A percentile compares a stretch with the other conserved stretches of the same genome.
Conservation (phyloP, 257 asterid genomes). For the Lavandula angustifolia region DNA sequence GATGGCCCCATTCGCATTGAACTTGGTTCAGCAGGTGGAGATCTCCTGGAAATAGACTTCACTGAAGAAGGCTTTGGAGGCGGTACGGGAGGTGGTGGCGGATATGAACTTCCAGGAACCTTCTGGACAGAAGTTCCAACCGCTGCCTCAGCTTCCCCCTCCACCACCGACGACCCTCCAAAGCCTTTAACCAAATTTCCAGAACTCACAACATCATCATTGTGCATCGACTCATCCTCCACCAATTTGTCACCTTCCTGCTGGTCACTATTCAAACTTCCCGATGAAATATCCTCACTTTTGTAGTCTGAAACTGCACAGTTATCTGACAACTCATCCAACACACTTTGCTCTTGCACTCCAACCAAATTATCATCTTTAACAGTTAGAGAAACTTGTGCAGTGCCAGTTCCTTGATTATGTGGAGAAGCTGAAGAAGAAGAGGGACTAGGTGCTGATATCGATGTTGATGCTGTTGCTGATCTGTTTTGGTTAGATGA, state of each 20-base stretch:
- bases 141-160: slow-evolving; percentile 55
- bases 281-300: slow-evolving; percentile 52
- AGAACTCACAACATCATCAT: slow-evolving; percentile 44
- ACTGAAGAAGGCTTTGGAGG: slow-evolving; percentile 78
- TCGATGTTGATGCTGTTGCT: slow-evolving; percentile 52
- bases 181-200: slow-evolving; percentile 46
- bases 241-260: slow-evolving; percentile 42
- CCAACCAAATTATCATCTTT: slow-evolving; percentile 61
- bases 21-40: slow-evolving; percentile 50
- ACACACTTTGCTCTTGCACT: slow-evolving; percentile 52
- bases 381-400: slow-evolving; percentile 47
- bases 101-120: slow-evolving; percentile 61
- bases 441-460: slow-evolving; percentile 45
- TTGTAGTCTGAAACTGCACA: slow-evolving; percentile 39
- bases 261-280: slow-evolving; percentile 38
- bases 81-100: slow-evolving; percentile 98
- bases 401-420: slow-evolving; percentile 44
- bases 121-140: slow-evolving; percentile 58
- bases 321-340: slow-evolving; percentile 51
- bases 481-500: slow-evolving; percentile 67
- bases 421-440: slow-evolving; percentile 57
- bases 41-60: slow-evolving; percentile 56
- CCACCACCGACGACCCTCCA: slow-evolving; percentile 45
- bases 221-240: slow-evolving; percentile 42
- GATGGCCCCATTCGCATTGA: slow-evolving; percentile 59